Evolutionary conservation across 768 basidiomycete species (phyloP).

Genomic region (Rickenella mellea): DNA sequence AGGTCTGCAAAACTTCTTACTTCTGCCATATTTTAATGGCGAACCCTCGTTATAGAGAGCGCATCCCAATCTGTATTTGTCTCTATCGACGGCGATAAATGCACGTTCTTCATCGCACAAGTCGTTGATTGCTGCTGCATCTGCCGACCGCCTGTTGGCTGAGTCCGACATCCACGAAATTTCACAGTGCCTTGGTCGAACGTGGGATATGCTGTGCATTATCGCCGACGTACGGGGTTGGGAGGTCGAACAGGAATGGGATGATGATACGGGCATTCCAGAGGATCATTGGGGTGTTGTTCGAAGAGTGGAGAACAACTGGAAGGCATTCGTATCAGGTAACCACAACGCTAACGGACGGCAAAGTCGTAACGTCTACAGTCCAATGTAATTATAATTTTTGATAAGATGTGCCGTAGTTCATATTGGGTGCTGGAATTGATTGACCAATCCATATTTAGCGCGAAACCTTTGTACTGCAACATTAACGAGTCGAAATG

Average conservation of each 20-base stretch:
- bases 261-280: constrained; percentile 17
- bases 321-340: constrained; percentile 38
- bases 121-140: constrained; percentile 54
- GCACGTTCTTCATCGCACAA: constrained; percentile 54
- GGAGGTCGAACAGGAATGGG: constrained; percentile 58
- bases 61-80: constrained; percentile 75
- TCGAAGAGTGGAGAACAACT: constrained; percentile 59
- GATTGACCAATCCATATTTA: too few species aligned
- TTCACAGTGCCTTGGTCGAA: constrained; percentile 42
- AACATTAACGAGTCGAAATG: too few species aligned
- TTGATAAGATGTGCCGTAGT: too few species aligned
- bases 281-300: constrained; percentile 53
- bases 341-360: neutral
- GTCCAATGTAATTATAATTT: too few species aligned
- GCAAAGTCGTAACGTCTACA: neutral
- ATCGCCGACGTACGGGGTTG: constrained; percentile 74
- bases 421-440: too few species aligned
- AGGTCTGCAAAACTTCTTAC: constrained; percentile 34
- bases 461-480: too few species aligned
- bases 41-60: constrained; percentile 36
- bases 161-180: constrained; percentile 82
- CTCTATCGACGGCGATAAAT: constrained; percentile 82
- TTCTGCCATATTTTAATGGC: neutral
- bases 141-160: constrained; percentile 60
- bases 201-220: constrained; percentile 69